These are phyloP conservation scores for Oryza australiensis DNA, from an alignment of 176 grass and related monocot species.

Conservation along the genomic window DNA sequence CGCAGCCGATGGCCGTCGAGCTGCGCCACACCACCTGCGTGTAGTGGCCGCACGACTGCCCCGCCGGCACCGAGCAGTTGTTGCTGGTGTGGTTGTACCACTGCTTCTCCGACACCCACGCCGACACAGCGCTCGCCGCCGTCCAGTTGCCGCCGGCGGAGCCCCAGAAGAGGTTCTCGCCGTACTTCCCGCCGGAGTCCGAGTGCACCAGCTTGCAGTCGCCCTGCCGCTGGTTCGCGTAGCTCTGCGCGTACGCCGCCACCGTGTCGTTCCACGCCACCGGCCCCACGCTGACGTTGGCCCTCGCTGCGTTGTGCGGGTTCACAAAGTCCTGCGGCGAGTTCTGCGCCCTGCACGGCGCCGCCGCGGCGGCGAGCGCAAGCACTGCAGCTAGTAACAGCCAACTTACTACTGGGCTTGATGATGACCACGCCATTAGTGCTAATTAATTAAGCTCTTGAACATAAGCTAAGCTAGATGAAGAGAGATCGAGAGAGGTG, in stretches of 20 bases:
- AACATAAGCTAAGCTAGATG: too few relatives aligned
- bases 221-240: constrained; percentile 17
- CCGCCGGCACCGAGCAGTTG: neutral
- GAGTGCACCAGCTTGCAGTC: constrained; percentile 42
- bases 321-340: constrained; percentile 37
- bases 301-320: constrained; percentile 41
- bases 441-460: too few relatives aligned
- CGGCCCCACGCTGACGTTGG: neutral
- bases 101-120: neutral
- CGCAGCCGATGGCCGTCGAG: neutral
- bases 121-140: neutral
- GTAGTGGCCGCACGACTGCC: neutral
- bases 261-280: constrained; percentile 47
- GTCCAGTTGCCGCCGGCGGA: neutral
- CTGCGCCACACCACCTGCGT: neutral
- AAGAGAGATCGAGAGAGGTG: too few relatives aligned
- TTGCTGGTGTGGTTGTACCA: neutral
- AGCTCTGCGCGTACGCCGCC: constrained; percentile 36
- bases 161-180: constrained; percentile 46
- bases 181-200: constrained; percentile 31
- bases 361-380: neutral
- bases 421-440: too few relatives aligned
- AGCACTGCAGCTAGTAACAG: too few relatives aligned
- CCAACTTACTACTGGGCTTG: too few relatives aligned
- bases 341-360: neutral